Evolutionary conservation across 208 protist species (phyloP).

Genomic region (Trypanosoma cruzi): DNA sequence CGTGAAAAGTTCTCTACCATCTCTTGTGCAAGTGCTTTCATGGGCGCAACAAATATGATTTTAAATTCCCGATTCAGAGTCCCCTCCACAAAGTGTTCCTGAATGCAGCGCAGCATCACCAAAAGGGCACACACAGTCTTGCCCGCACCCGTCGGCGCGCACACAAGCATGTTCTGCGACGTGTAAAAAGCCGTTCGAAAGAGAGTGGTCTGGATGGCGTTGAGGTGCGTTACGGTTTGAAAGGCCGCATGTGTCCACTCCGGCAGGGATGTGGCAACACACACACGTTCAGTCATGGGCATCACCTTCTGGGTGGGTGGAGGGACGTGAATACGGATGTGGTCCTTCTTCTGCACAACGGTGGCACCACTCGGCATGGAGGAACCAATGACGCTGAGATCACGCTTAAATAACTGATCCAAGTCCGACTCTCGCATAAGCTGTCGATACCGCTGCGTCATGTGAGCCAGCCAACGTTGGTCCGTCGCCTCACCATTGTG

Average conservation of each 20-base stretch:
- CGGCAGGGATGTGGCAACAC: constrained; percentile 78
- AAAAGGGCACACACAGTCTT: constrained; percentile 99
- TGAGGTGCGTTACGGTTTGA: constrained; percentile 93
- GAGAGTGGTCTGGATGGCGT: constrained; percentile 96
- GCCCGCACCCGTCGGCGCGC: constrained; percentile 98
- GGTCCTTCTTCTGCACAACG: constrained; percentile 56
- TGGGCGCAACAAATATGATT: constrained; percentile 99
- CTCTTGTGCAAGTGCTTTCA: constrained; percentile 99
- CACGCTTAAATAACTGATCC: constrained; percentile 81
- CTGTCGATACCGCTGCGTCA: constrained; percentile 85
- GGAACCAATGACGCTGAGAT: constrained; percentile 76
- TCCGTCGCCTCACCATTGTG: constrained; percentile 55
- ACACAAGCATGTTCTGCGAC: constrained; percentile 99
- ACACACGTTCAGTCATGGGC: constrained; percentile 76
- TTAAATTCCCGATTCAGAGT: constrained; percentile 96
- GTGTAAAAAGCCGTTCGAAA: constrained; percentile 97
- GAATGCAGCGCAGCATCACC: constrained; percentile 95
- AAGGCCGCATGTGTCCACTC: constrained; percentile 93
- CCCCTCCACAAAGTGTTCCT: constrained; percentile 90
- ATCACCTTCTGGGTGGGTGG: constrained; percentile 70
- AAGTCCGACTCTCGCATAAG: constrained; percentile 88
- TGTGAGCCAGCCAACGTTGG: constrained; percentile 82
- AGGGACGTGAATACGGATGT: constrained; percentile 86
- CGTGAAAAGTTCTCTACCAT: constrained; percentile 97
- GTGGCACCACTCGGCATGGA: constrained; percentile 70